Conservation (phyloP, 2,329 filamentous ascomycete species). For the Sphaerulina vaccinii region DNA sequence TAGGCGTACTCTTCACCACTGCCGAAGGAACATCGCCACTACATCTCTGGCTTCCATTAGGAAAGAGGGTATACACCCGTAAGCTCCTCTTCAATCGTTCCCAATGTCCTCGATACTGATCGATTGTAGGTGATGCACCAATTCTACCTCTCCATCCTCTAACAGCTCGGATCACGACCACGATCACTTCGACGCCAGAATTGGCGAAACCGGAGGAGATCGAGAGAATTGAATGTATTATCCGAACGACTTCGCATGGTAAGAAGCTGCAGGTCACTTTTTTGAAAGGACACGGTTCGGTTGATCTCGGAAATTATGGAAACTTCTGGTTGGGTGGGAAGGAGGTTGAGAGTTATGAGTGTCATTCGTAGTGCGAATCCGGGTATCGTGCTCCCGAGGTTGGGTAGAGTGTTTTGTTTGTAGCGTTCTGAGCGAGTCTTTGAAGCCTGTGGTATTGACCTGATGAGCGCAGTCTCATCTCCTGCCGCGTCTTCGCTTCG, state of each 20-base stretch:
- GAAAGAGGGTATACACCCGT: conserved; percentile 31
- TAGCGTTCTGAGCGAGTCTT: conserved; percentile 1
- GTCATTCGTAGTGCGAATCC: conserved; percentile 18
- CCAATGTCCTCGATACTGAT: conserved; percentile 2
- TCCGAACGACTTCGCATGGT: conserved; percentile 14
- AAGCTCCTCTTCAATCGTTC: neutral
- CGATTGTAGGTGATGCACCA: conserved; percentile 29
- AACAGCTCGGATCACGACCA: conserved; percentile 32
- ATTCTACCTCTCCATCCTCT: conserved; percentile 31
- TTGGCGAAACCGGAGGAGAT: conserved; percentile 27
- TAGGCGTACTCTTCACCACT: conserved; percentile 34
- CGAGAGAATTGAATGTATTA: conserved; percentile 26
- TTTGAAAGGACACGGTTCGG: too few relatives aligned
- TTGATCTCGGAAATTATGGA: conserved; percentile 17
- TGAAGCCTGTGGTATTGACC: too few relatives aligned
- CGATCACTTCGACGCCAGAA: conserved; percentile 28
- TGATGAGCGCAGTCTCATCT: too few relatives aligned
- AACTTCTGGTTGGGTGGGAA: conserved; percentile 37
- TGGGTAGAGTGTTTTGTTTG: neutral
- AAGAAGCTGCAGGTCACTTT: neutral
- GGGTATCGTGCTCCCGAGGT: neutral
- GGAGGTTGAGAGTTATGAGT: conserved; percentile 40
- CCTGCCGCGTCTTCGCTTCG: too few relatives aligned
- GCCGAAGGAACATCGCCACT: neutral
- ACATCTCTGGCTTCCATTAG: conserved; percentile 36